These are phyloP conservation scores for Apophysomyces elegans DNA, from an alignment of 371 early-diverging fungal species.

Conservation along the genomic window DNA sequence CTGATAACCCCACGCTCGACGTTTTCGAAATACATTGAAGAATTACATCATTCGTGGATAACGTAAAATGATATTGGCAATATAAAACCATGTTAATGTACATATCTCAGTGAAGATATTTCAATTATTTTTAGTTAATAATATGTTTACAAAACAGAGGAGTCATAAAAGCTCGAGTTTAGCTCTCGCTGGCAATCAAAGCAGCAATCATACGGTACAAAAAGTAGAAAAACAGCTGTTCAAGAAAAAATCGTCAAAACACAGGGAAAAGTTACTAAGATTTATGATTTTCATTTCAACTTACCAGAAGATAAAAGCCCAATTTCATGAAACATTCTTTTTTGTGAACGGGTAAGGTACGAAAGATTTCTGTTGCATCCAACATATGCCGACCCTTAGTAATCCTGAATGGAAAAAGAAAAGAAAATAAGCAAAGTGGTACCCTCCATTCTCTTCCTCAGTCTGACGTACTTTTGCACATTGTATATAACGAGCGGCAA, in stretches of 20 bases:
- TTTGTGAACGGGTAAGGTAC: conserved; percentile 86
- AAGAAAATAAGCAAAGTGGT: neutral
- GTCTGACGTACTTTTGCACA: conserved; percentile 69
- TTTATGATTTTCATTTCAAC: conserved; percentile 9
- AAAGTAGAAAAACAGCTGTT: conserved; percentile 79
- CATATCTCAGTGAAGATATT: no score
- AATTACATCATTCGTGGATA: conserved; percentile 37
- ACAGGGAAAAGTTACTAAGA: neutral
- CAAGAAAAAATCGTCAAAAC: neutral
- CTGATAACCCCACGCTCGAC: conserved; percentile 49
- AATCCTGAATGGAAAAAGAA: conserved; percentile 53
- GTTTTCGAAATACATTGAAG: conserved; percentile 46
- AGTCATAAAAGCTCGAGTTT: neutral
- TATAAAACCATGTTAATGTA: no score
- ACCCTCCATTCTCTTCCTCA: neutral
- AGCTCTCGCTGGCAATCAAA: conserved; percentile 33
- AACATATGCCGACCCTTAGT: conserved; percentile 80
- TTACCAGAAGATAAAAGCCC: conserved; percentile 82
- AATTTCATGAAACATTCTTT: conserved; percentile 92
- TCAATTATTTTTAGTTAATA: no score
- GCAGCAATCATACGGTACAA: conserved; percentile 66
- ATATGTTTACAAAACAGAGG: no score
- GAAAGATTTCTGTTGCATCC: conserved; percentile 95
- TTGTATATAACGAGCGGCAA: conserved; percentile 81
- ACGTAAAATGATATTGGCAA: neutral